Conservation (phyloP, 352 stramenopile genomes). For the Phytophthora syringae region DNA sequence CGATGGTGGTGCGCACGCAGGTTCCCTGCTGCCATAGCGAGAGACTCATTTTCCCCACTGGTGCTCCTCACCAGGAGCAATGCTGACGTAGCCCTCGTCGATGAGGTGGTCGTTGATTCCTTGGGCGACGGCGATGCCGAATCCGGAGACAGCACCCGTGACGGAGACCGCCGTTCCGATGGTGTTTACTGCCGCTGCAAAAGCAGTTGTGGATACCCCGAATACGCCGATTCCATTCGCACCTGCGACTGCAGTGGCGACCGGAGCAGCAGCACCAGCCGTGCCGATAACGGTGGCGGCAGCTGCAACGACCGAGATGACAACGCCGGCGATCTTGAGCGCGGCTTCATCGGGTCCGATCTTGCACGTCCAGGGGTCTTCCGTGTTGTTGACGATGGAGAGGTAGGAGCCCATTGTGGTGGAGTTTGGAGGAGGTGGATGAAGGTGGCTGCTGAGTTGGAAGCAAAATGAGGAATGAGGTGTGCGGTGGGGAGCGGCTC, state of each 20-base stretch:
- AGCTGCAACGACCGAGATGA: conserved; percentile 35
- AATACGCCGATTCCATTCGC: conserved; percentile 40
- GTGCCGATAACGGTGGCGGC: conserved; percentile 35
- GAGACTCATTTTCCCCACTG: conserved; percentile 52
- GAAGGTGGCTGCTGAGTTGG: conserved; percentile 4
- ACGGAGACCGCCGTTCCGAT: conserved; percentile 23
- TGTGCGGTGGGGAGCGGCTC: not conserved
- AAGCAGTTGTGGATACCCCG: conserved; percentile 34
- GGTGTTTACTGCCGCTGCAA: too few species aligned
- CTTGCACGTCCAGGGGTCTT: conserved; percentile 46
- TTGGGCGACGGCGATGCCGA: conserved; percentile 43
- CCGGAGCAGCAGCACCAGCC: conserved; percentile 35
- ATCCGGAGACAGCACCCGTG: conserved; percentile 38
- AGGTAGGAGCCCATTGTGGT: conserved; percentile 52
- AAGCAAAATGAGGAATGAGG: conserved; percentile 25
- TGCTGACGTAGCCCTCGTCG: conserved; percentile 35
- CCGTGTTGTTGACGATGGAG: conserved; percentile 56
- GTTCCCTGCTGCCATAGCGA: conserved; percentile 59
- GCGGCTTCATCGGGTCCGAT: conserved; percentile 48
- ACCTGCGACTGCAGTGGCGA: conserved; percentile 30
- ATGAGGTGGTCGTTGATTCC: conserved; percentile 44
- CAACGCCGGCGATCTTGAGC: conserved; percentile 44
- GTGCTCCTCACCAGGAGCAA: conserved; percentile 36
- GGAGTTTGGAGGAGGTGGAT: too few species aligned
- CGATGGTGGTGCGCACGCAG: conserved; percentile 49